Percentiles rank a stretch among this genome's conserved stretches.
Conservation (phyloP, 23 red algal genomes). For the Cyanidioschyzon merolae region DNA sequence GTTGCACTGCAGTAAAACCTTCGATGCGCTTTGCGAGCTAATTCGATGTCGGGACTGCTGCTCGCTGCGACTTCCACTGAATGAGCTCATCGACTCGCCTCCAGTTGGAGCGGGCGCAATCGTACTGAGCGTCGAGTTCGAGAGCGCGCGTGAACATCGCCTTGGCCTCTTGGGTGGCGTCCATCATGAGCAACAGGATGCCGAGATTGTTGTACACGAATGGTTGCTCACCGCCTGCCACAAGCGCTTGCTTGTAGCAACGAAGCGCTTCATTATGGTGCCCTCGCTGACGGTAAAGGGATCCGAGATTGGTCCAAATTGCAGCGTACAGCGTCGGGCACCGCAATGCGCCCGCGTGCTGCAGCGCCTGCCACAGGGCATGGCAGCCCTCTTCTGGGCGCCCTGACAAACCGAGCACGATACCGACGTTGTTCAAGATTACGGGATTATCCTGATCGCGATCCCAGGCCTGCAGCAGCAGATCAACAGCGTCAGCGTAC, state of each 20-base stretch:
- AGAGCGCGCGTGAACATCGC: slow-evolving; percentile 35
- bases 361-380: not conserved
- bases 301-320: not conserved
- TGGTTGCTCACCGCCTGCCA: not conserved
- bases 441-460: not conserved
- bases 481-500: slow-evolving; percentile 7
- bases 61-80: not conserved
- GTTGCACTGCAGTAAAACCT: no score
- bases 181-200: slow-evolving; percentile 39
- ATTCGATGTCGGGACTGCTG: no score
- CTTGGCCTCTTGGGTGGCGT: slow-evolving; percentile 25
- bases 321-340: not conserved
- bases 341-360: not conserved
- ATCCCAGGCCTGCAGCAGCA: slow-evolving; percentile 11
- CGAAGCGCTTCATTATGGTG: not conserved
- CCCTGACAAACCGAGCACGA: not conserved
- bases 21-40: no score
- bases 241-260: slow-evolving; percentile 1
- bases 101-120: slow-evolving; percentile 48
- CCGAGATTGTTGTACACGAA: slow-evolving; percentile 62
- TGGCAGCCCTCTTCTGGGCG: not conserved
- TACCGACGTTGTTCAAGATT: not conserved
- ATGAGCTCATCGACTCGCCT: slow-evolving; percentile 22
- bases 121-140: slow-evolving; percentile 26
- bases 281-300: not conserved